phyloP scores from a whole-genome alignment of 1,139 yeast species.

The Yamadazyma triangularis region DNA sequence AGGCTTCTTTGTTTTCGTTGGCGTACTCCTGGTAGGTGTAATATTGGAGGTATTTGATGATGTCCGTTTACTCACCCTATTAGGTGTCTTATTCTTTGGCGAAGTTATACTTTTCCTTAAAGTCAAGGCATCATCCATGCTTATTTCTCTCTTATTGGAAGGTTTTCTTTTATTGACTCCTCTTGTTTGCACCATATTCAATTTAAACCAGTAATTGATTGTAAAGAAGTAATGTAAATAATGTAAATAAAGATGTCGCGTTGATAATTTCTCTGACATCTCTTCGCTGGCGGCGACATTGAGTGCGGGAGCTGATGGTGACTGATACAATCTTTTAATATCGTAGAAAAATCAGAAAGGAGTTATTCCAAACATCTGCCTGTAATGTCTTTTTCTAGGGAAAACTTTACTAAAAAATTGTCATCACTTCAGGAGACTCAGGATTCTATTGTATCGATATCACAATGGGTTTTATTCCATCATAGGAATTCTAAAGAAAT shows the following conservation, averaged over 20 bases:
- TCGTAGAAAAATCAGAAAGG: too few relatives aligned
- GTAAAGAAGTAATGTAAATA: slow-evolving; percentile 1
- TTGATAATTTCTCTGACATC: too few relatives aligned
- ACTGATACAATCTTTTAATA: too few relatives aligned
- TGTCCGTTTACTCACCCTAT: not conserved
- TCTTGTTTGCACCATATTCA: slow-evolving; percentile 14
- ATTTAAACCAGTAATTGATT: too few relatives aligned
- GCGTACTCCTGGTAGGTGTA: slow-evolving; percentile 1
- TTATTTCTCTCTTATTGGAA: slow-evolving; percentile 1
- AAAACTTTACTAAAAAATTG: slow-evolving; percentile 53
- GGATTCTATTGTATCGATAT: slow-evolving; percentile 75
- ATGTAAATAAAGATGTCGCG: too few relatives aligned
- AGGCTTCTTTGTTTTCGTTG: slow-evolving; percentile 2
- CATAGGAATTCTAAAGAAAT: slow-evolving; percentile 59
- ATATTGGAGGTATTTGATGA: not conserved
- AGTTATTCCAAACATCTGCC: too few relatives aligned
- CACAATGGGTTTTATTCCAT: slow-evolving; percentile 84
- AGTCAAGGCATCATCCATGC: slow-evolving; percentile 1
- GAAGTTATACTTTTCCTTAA: not conserved
- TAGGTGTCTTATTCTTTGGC: not conserved
- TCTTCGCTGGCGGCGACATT: too few relatives aligned
- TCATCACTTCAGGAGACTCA: slow-evolving; percentile 68
- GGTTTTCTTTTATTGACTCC: slow-evolving; percentile 4
- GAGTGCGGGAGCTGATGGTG: too few relatives aligned
- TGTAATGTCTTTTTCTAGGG: slow-evolving; percentile 68